phyloP scores from a whole-genome alignment of 176 grass and related monocot species.

The Panicum miliaceum region DNA sequence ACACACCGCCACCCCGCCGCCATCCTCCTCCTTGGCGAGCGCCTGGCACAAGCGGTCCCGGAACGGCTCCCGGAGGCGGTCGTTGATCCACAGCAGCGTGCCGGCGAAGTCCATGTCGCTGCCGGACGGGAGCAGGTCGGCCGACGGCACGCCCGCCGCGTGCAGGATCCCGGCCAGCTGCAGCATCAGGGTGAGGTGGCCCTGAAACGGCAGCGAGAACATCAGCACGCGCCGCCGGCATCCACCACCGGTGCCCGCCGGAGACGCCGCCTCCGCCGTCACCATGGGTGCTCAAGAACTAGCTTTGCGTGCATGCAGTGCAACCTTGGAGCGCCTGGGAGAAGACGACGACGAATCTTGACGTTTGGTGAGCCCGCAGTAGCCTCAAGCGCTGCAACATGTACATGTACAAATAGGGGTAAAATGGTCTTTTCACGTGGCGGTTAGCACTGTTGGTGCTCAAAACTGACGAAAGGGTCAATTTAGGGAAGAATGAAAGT shows the following conservation, averaged over 20 bases:
- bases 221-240: conserved; percentile 31
- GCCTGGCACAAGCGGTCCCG: background rate
- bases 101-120: background rate
- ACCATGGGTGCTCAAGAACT: background rate
- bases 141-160: background rate
- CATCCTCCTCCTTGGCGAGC: background rate
- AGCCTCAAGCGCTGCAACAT: no score
- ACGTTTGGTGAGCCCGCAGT: background rate
- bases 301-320: no score
- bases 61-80: conserved; percentile 6
- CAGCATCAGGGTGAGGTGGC: conserved; percentile 60
- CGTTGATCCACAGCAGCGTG: conserved; percentile 5
- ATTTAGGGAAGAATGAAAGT: no score
- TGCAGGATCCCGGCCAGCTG: conserved; percentile 47
- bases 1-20: background rate
- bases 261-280: background rate
- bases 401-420: no score
- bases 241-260: background rate
- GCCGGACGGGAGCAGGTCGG: conserved; percentile 3
- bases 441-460: no score
- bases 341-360: no score
- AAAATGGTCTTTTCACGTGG: no score
- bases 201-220: conserved; percentile 59
- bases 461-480: no score
- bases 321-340: no score